Conservation (phyloP, 2,329 filamentous ascomycete genomes). For the Lasiodiplodia theobromae region DNA sequence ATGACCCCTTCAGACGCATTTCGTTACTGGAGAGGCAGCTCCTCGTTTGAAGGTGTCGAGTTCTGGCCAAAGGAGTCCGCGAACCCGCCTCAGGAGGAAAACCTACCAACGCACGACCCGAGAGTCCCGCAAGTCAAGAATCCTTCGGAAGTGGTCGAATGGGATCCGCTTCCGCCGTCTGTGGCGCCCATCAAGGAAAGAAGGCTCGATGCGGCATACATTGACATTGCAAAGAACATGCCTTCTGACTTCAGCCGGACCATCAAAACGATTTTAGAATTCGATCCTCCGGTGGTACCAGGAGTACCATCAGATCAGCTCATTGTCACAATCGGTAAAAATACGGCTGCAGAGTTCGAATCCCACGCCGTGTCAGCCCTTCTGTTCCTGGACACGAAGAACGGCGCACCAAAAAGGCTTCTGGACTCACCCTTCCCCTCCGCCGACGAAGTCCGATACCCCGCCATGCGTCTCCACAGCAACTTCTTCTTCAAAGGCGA, state of each 20-base stretch:
- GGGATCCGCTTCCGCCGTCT: constrained; percentile 37
- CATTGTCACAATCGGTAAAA: neutral
- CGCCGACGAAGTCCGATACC: neutral
- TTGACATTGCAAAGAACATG: constrained; percentile 34
- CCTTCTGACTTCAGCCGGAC: no score
- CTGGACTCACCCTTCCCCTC: constrained; percentile 33
- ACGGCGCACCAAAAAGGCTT: constrained; percentile 34
- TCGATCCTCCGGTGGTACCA: neutral
- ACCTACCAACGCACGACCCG: neutral
- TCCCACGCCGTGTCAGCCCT: constrained; percentile 44
- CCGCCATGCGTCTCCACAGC: neutral
- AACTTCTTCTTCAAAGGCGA: neutral
- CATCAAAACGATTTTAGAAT: neutral
- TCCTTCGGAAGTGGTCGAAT: constrained; percentile 34
- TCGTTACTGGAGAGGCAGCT: constrained; percentile 38
- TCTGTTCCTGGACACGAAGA: constrained; percentile 41
- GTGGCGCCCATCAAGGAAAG: constrained; percentile 30
- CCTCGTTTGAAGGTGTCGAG: neutral
- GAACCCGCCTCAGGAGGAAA: neutral
- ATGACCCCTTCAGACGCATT: constrained; percentile 42
- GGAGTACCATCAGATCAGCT: neutral
- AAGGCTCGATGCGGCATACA: constrained; percentile 36
- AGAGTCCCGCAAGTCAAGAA: constrained; percentile 35
- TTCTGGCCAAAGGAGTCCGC: neutral
- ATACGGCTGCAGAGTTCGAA: constrained; percentile 35